Conservation (phyloP, 2,329 filamentous ascomycete species). For the Monilinia fructicola region DNA sequence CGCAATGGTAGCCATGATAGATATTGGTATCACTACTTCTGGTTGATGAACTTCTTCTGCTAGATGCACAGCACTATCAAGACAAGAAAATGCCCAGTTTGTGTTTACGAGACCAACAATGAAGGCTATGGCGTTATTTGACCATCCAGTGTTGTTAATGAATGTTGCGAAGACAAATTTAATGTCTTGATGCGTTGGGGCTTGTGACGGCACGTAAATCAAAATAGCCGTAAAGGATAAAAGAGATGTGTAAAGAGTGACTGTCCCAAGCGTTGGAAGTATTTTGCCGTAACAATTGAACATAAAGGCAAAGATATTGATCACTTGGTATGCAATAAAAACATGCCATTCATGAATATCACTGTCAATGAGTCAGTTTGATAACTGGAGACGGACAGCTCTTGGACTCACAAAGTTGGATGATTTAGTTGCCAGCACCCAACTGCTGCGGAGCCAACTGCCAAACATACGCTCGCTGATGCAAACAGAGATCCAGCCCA, state of each 20-base stretch:
- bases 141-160: conserved; percentile 24
- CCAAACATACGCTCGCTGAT: conserved; percentile 18
- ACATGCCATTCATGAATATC: conserved; percentile 15
- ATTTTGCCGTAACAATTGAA: conserved; percentile 22
- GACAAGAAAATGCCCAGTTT: conserved; percentile 23
- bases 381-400: neutral
- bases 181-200: conserved; percentile 19
- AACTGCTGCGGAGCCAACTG: conserved; percentile 18
- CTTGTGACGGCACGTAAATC: conserved; percentile 11
- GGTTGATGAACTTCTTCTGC: conserved; percentile 23
- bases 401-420: conserved; percentile 15
- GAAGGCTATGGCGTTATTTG: conserved; percentile 23
- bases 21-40: conserved; percentile 20
- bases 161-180: conserved; percentile 26
- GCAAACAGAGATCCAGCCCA: conserved; percentile 23
- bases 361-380: neutral
- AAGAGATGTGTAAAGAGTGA: conserved; percentile 21
- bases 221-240: conserved; percentile 18
- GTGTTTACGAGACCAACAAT: conserved; percentile 23
- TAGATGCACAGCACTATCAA: conserved; percentile 22
- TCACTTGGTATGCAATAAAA: conserved; percentile 20
- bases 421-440: conserved; percentile 21
- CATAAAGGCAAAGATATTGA: conserved; percentile 19
- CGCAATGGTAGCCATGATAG: conserved; percentile 19
- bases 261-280: conserved; percentile 16